Evolutionary conservation across 2,329 filamentous ascomycete genomes (phyloP).

Genomic region (Pseudophaeomoniella oleicola): DNA sequence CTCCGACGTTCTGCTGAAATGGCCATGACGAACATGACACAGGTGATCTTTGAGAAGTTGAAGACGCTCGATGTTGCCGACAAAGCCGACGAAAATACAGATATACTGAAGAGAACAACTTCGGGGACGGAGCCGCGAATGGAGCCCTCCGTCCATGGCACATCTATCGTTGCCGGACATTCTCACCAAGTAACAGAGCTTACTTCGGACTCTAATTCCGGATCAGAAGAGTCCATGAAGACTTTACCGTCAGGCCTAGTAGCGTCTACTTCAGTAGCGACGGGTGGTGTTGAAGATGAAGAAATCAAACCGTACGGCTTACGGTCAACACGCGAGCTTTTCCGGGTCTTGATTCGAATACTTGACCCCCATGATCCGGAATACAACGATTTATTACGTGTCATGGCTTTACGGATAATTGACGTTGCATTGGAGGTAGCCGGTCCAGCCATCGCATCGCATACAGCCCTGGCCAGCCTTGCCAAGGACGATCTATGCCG

Average conservation of each 20-base stretch:
- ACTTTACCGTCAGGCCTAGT: slow-evolving; percentile 17
- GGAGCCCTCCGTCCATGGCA: slow-evolving; percentile 58
- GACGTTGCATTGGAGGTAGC: slow-evolving; percentile 95
- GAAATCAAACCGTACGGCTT: slow-evolving; percentile 79
- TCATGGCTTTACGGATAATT: slow-evolving; percentile 94
- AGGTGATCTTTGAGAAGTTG: slow-evolving; percentile 89
- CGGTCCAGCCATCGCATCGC: slow-evolving; percentile 83
- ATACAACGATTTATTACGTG: slow-evolving; percentile 86
- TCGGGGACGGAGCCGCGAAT: slow-evolving; percentile 70
- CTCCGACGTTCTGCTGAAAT: slow-evolving; percentile 79
- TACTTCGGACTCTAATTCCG: slow-evolving; percentile 20
- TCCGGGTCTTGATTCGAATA: slow-evolving; percentile 84
- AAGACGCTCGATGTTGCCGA: slow-evolving; percentile 62
- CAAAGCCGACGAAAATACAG: background rate
- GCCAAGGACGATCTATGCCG: slow-evolving; percentile 89
- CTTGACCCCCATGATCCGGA: slow-evolving; percentile 85
- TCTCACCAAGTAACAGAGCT: slow-evolving; percentile 19
- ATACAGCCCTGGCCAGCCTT: slow-evolving; percentile 72
- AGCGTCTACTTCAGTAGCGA: slow-evolving; percentile 19
- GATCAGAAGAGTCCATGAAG: slow-evolving; percentile 14
- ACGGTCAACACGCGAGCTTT: slow-evolving; percentile 85
- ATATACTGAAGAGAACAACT: slow-evolving; percentile 33
- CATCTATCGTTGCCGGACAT: slow-evolving; percentile 41
- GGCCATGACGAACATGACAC: slow-evolving; percentile 97
- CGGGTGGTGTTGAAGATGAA: slow-evolving; percentile 29